phyloP scores from a whole-genome alignment of 352 stramenopile genomes.

The Globisporangium paroecandrum region DNA sequence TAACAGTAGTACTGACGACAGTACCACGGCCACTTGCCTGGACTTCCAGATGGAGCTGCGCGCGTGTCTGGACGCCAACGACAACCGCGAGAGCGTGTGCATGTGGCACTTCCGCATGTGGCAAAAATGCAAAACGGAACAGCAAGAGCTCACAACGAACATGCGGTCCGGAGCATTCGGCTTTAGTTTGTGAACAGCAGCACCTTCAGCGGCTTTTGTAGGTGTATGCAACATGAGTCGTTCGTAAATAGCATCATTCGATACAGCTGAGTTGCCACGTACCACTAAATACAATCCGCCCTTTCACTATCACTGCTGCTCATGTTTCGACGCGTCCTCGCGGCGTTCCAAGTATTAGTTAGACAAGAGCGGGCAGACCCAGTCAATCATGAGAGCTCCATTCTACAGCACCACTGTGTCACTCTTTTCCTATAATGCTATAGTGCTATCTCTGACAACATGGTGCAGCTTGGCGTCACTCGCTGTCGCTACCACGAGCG shows the following conservation, averaged over 20 bases:
- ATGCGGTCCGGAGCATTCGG: neutral
- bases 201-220: neutral
- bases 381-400: neutral
- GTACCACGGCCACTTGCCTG: neutral
- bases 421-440: neutral
- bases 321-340: neutral
- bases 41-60: conserved; percentile 4
- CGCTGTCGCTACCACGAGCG: neutral
- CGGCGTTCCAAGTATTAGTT: neutral
- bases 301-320: neutral
- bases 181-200: neutral
- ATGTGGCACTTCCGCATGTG: conserved; percentile 7
- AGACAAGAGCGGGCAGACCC: neutral
- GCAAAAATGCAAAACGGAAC: neutral
- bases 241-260: neutral
- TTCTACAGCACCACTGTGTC: neutral
- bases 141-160: neutral
- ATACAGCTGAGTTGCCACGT: neutral
- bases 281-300: neutral
- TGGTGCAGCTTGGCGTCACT: neutral
- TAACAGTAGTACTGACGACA: neutral
- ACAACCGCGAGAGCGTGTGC: conserved; percentile 11
- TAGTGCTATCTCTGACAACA: neutral
- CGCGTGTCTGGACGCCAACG: conserved; percentile 6
- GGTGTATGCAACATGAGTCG: too few relatives aligned